A percentile compares a stretch with the other conserved stretches of the same genome.
Conservation (phyloP, 805 yeast species). For the Yarrowia hollandica region DNA sequence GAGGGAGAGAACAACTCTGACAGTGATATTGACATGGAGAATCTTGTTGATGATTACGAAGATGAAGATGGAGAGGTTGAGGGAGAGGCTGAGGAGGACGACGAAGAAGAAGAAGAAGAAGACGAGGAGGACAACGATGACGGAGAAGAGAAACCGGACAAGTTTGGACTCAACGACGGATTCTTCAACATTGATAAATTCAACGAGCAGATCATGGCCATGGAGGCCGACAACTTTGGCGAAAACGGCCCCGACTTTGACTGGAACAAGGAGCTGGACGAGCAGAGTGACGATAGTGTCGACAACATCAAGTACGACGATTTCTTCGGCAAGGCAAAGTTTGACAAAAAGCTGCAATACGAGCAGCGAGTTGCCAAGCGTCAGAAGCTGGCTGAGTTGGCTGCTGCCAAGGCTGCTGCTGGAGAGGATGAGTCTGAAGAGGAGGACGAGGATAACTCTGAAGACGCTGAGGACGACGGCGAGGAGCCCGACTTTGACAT, state of each 20-base stretch:
- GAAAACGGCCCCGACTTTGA: conserved; percentile 52
- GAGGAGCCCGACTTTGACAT: conserved; percentile 39
- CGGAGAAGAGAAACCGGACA: conserved; percentile 40
- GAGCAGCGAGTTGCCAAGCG: conserved; percentile 3
- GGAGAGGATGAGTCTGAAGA: neutral
- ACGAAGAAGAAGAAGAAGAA: conserved; percentile 32
- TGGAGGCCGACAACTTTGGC: conserved; percentile 52
- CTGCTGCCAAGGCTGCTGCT: conserved; percentile 19
- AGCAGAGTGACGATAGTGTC: conserved; percentile 51
- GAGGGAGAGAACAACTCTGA: neutral
- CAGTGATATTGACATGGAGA: conserved; percentile 31
- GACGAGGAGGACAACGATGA: conserved; percentile 32
- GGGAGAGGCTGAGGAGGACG: conserved; percentile 14
- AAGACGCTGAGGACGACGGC: conserved; percentile 34
- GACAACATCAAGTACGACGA: conserved; percentile 44
- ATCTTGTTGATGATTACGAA: conserved; percentile 15
- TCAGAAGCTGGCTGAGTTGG: conserved; percentile 31
- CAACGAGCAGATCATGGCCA: conserved; percentile 68
- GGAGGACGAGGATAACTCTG: conserved; percentile 30
- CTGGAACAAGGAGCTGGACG: conserved; percentile 45
- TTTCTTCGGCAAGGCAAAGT: conserved; percentile 42
- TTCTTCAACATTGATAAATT: conserved; percentile 84
- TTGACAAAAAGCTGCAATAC: conserved; percentile 9
- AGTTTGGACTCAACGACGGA: conserved; percentile 71
- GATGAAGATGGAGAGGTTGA: neutral